Conservation (phyloP, 1,139 yeast genomes). For the Nakaseomyces nivariensis region DNA sequence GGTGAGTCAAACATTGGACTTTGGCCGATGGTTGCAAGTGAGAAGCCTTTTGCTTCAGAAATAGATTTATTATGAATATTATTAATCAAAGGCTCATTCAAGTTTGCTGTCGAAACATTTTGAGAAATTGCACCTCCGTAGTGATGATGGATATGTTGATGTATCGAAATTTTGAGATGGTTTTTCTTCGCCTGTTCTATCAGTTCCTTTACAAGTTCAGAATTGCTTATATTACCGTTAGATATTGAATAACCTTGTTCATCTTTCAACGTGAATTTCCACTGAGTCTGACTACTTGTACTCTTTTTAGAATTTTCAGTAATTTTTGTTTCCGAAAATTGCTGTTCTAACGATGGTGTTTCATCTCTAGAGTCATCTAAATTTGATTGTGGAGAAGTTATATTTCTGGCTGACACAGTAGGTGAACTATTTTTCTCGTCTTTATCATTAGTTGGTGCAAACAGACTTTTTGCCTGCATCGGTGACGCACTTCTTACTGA, state of each 20-base stretch:
- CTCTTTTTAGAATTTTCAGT: conserved; percentile 15
- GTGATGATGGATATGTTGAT: conserved; percentile 64
- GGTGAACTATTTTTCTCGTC: neutral
- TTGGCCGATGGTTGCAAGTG: neutral
- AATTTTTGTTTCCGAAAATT: conserved; percentile 6
- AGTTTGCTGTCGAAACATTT: conserved; percentile 1
- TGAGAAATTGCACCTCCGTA: conserved; percentile 29
- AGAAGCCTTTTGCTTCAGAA: conserved; percentile 3
- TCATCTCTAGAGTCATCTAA: neutral
- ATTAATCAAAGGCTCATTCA: neutral
- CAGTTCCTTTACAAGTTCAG: conserved; percentile 46
- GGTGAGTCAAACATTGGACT: conserved; percentile 4
- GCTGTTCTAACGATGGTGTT: neutral
- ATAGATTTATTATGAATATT: conserved; percentile 3
- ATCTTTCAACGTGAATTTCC: conserved; percentile 34
- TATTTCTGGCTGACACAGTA: neutral
- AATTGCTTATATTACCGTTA: conserved; percentile 42
- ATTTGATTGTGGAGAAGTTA: neutral
- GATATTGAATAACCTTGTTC: conserved; percentile 31
- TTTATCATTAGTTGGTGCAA: neutral
- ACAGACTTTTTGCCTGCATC: neutral
- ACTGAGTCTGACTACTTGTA: conserved; percentile 28
- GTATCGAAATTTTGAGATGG: conserved; percentile 58
- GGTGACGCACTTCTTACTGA: neutral
- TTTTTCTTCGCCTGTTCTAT: conserved; percentile 53